Conservation (phyloP, 139 green algal genomes). For the Chlorella vulgaris region DNA sequence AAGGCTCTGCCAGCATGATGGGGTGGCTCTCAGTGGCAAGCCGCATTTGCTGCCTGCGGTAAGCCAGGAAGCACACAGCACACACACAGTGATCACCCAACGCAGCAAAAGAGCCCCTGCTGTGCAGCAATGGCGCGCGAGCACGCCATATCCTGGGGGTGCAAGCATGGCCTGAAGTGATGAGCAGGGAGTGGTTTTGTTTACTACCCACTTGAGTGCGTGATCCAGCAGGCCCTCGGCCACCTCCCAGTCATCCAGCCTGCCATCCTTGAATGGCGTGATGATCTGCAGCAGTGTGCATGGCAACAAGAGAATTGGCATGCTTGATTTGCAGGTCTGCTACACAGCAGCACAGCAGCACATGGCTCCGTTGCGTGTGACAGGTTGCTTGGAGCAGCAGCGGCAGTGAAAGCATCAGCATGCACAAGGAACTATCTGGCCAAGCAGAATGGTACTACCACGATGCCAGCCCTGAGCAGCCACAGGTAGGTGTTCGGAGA, state of each 20-base stretch:
- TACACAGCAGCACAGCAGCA: too few relatives aligned
- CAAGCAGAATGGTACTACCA: too few relatives aligned
- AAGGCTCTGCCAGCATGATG: constrained; percentile 89
- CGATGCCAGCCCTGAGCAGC: too few relatives aligned
- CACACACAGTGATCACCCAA: not conserved
- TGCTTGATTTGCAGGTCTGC: too few relatives aligned
- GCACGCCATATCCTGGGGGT: too few relatives aligned
- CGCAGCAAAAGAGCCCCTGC: too few relatives aligned
- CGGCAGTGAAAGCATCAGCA: too few relatives aligned
- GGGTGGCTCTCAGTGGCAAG: constrained; percentile 86
- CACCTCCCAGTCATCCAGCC: constrained; percentile 68
- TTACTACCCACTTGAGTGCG: constrained; percentile 51
- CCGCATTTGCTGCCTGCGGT: constrained; percentile 78
- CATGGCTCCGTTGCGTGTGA: too few relatives aligned
- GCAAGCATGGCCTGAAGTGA: not conserved
- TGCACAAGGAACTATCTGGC: too few relatives aligned
- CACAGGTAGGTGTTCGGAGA: too few relatives aligned
- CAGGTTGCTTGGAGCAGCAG: not conserved
- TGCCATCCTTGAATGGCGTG: constrained; percentile 55
- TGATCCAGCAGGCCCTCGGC: constrained; percentile 68
- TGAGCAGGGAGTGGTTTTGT: not conserved
- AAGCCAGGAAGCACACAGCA: not conserved
- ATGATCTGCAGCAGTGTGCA: constrained; percentile 33
- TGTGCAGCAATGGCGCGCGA: too few relatives aligned
- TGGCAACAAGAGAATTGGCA: too few relatives aligned